Evolutionary conservation across 1,284 basidiomycete species (phyloP).

Genomic region (Coniferiporia weirii): DNA sequence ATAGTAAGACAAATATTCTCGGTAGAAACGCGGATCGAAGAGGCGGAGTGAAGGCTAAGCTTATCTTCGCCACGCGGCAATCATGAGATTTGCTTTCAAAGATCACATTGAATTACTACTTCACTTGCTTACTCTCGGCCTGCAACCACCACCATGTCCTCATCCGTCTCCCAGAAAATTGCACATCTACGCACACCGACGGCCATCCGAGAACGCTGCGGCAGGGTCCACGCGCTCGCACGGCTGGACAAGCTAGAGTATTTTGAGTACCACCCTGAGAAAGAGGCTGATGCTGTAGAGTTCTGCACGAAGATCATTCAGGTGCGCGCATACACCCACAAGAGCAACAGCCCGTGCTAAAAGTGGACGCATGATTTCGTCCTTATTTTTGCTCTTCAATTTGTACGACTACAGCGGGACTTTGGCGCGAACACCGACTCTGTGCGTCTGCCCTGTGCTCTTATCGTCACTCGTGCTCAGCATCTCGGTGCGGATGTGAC

Average conservation of each 20-base stretch:
- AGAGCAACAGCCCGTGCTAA: background rate
- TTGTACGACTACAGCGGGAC: constrained; percentile 54
- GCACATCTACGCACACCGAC: constrained; percentile 82
- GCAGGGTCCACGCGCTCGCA: constrained; percentile 74
- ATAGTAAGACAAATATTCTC: background rate
- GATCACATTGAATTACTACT: background rate
- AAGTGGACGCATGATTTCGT: background rate
- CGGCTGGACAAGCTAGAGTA: constrained; percentile 71
- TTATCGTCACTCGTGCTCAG: background rate
- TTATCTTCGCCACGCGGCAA: background rate
- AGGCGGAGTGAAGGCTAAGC: background rate
- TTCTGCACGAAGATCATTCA: constrained; percentile 83
- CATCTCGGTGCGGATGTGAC: background rate
- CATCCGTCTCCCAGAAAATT: constrained; percentile 36
- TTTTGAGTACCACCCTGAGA: constrained; percentile 80
- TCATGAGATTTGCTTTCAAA: background rate
- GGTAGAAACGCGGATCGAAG: constrained; percentile 2
- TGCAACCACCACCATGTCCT: constrained; percentile 8
- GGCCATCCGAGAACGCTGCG: constrained; percentile 82
- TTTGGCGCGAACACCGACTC: constrained; percentile 67
- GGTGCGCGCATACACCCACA: constrained; percentile 33
- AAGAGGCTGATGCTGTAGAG: constrained; percentile 65
- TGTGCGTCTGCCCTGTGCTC: constrained; percentile 35
- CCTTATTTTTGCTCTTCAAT: background rate
- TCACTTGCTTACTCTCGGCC: background rate